phyloP scores from a whole-genome alignment of 805 yeast genomes.

The Teunomyces aglyptinius region DNA sequence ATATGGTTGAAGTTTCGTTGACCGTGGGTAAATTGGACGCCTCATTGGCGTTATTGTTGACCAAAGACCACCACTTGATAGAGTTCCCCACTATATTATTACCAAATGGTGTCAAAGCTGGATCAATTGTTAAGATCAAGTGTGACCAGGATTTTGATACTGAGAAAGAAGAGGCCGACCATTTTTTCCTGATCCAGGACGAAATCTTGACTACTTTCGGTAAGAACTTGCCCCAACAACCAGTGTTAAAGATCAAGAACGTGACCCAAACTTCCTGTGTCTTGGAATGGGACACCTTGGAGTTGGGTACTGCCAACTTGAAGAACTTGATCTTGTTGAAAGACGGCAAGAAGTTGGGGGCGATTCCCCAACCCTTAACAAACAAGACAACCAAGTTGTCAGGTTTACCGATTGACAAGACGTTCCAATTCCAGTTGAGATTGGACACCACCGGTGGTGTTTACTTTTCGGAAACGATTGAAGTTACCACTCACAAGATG shows the following conservation, averaged over 20 bases:
- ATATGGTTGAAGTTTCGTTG: conserved; percentile 86
- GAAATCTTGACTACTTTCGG: conserved; percentile 75
- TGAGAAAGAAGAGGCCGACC: conserved; percentile 56
- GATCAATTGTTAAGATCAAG: conserved; percentile 81
- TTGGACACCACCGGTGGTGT: conserved; percentile 90
- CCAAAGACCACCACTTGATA: conserved; percentile 89
- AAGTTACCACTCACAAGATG: conserved; percentile 89
- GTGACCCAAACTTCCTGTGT: conserved; percentile 94
- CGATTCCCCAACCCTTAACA: conserved; percentile 77
- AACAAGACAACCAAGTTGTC: conserved; percentile 83
- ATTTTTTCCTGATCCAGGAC: conserved; percentile 67
- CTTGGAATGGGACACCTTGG: conserved; percentile 87
- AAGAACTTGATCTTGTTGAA: conserved; percentile 76
- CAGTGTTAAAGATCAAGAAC: conserved; percentile 67
- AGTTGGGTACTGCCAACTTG: conserved; percentile 78
- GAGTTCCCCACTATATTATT: conserved; percentile 94
- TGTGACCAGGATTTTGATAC: conserved; percentile 75
- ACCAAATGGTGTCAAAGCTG: conserved; percentile 89
- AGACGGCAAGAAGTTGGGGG: conserved; percentile 69
- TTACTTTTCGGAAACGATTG: conserved; percentile 63
- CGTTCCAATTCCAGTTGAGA: conserved; percentile 74
- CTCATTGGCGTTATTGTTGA: conserved; percentile 83
- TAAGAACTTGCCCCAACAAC: conserved; percentile 63
- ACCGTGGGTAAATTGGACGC: conserved; percentile 97
- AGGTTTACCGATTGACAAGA: conserved; percentile 85